Percentiles rank a stretch among this genome's conserved stretches.
phyloP scores from a whole-genome alignment of 192 early-diverging fungal species.

The Dissophora globulifera region DNA sequence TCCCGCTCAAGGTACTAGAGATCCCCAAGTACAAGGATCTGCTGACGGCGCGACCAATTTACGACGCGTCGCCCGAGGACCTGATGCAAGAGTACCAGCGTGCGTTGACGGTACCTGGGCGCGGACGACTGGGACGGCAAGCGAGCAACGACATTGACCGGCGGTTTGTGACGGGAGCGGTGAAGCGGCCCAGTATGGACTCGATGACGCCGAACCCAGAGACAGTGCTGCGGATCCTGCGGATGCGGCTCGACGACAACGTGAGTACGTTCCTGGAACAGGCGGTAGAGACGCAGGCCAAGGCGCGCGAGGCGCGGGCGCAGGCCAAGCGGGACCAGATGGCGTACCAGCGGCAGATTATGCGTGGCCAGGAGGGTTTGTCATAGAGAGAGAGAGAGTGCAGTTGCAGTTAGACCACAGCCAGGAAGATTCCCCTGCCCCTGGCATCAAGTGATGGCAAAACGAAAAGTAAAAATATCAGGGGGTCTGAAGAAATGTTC shows the following conservation, averaged over 20 bases:
- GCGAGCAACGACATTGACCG: constrained; percentile 45
- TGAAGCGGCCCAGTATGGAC: constrained; percentile 14
- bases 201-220: constrained; percentile 57
- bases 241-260: constrained; percentile 57
- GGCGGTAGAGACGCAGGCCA: constrained; percentile 42
- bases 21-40: constrained; percentile 74
- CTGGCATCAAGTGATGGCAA: no score
- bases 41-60: constrained; percentile 69
- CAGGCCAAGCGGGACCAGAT: constrained; percentile 43
- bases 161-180: constrained; percentile 10
- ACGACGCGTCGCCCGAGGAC: constrained; percentile 72
- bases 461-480: no score
- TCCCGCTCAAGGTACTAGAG: constrained; percentile 69
- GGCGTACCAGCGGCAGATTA: constrained; percentile 28
- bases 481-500: no score
- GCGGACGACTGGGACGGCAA: constrained; percentile 39
- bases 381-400: no score
- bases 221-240: constrained; percentile 59
- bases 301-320: constrained; percentile 35
- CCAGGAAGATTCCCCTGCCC: no score
- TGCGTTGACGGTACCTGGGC: constrained; percentile 35
- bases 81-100: constrained; percentile 71
- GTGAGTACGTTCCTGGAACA: constrained; percentile 54
- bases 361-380: constrained; percentile 13
- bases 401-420: no score